Evolutionary conservation across 768 basidiomycete species (phyloP).

Genomic region (Phaeotremella fagi): DNA sequence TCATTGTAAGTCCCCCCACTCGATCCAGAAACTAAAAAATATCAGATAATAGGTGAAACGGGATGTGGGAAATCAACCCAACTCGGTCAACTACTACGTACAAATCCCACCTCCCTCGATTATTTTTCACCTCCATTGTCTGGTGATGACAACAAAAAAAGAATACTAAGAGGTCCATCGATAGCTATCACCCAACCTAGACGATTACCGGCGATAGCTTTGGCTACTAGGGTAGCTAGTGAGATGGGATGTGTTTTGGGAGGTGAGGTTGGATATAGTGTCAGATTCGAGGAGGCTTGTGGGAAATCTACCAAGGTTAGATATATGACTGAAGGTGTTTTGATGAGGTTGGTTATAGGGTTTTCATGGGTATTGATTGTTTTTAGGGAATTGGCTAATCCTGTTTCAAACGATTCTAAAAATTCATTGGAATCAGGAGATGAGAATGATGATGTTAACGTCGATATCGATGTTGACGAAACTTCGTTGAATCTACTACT

Average conservation of each 20-base stretch:
- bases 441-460: no score
- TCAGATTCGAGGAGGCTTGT: slow-evolving; percentile 41
- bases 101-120: slow-evolving; percentile 20
- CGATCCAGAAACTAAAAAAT: neutral
- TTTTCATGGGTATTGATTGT: no score
- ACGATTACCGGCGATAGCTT: slow-evolving; percentile 40
- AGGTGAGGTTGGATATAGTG: slow-evolving; percentile 45
- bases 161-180: slow-evolving; percentile 10
- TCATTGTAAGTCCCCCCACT: slow-evolving; percentile 28
- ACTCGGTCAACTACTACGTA: slow-evolving; percentile 40
- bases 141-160: neutral
- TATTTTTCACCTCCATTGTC: slow-evolving; percentile 9
- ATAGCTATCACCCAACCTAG: slow-evolving; percentile 46
- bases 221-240: slow-evolving; percentile 39
- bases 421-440: no score
- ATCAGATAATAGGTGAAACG: slow-evolving; percentile 45
- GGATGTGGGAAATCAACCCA: slow-evolving; percentile 48
- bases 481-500: slow-evolving; percentile 54
- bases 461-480: no score
- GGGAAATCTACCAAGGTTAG: slow-evolving; percentile 33
- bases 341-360: slow-evolving; percentile 42
- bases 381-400: no score
- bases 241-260: slow-evolving; percentile 44
- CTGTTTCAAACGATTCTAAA: no score
- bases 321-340: slow-evolving; percentile 45